Evolutionary conservation across 1,139 yeast species (phyloP).

Genomic region (Eremothecium sinecaudum): DNA sequence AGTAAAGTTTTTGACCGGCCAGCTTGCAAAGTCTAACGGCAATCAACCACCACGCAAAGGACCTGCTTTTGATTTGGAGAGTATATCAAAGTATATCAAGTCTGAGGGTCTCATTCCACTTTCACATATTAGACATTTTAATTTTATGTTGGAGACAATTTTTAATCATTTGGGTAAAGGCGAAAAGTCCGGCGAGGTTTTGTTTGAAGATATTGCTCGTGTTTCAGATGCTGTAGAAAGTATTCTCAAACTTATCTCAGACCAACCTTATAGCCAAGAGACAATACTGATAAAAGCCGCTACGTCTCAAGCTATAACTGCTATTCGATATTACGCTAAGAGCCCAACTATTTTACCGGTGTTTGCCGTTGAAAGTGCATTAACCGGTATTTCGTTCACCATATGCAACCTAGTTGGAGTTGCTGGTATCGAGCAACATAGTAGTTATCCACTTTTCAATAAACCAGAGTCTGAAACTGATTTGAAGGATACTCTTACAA

Average conservation of each 20-base stretch:
- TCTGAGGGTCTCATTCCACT: conserved; percentile 41
- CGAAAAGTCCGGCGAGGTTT: conserved; percentile 33
- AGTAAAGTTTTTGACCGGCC: conserved; percentile 14
- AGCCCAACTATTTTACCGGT: conserved; percentile 60
- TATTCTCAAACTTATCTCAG: conserved; percentile 26
- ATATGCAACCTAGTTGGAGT: conserved; percentile 59
- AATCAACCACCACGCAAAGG: background rate
- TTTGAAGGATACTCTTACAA: too few species aligned
- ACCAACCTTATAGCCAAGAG: conserved; percentile 20
- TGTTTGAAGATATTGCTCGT: conserved; percentile 49
- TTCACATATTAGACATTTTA: conserved; percentile 38
- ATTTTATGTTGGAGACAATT: conserved; percentile 38
- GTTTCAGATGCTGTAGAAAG: conserved; percentile 44
- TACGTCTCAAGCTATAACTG: conserved; percentile 65
- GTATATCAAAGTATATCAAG: conserved; percentile 25
- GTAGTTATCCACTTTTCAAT: too few species aligned
- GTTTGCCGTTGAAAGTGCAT: conserved; percentile 65
- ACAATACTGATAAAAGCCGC: conserved; percentile 48
- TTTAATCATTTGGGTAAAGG: conserved; percentile 23
- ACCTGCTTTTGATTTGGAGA: background rate
- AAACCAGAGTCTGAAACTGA: too few species aligned
- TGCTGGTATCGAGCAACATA: conserved; percentile 39
- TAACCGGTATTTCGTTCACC: conserved; percentile 65
- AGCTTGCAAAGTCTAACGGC: conserved; percentile 1
- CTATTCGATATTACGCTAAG: conserved; percentile 66